These are phyloP conservation scores for Pleurotus salmoneostramineus DNA, from an alignment of 768 basidiomycete genomes.

Conservation along the genomic window DNA sequence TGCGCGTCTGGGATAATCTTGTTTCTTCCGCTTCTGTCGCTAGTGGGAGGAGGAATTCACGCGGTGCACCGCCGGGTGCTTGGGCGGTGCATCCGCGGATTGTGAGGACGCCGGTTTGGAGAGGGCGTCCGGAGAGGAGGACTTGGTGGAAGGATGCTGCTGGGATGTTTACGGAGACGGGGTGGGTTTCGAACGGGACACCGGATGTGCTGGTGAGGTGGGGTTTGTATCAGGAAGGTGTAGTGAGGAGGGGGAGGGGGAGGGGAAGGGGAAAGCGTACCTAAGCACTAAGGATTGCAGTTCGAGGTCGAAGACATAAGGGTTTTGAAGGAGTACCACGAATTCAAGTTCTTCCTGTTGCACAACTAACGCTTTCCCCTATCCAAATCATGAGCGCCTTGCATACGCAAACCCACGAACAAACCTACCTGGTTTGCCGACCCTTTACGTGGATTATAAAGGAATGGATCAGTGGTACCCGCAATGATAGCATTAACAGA, in stretches of 20 bases:
- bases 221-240: background rate
- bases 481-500: constrained; percentile 46
- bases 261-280: too few species aligned
- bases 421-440: constrained; percentile 50
- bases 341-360: constrained; percentile 84
- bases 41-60: constrained; percentile 75
- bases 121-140: constrained; percentile 63
- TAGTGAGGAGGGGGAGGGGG: too few species aligned
- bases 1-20: constrained; percentile 49
- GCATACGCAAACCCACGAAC: background rate
- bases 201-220: constrained; percentile 68
- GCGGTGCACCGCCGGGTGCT: constrained; percentile 63
- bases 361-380: constrained; percentile 66
- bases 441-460: constrained; percentile 85
- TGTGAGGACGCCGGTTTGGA: constrained; percentile 58
- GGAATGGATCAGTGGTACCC: constrained; percentile 73
- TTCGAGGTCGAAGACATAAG: constrained; percentile 90
- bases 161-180: constrained; percentile 63
- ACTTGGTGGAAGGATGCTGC: constrained; percentile 73
- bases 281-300: constrained; percentile 78
- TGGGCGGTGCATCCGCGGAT: constrained; percentile 81
- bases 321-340: constrained; percentile 82
- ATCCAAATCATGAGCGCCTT: background rate
- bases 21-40: constrained; percentile 70
- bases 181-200: constrained; percentile 63